Conservation (phyloP, 1,139 yeast genomes). For the Kodamaea sp. region DNA sequence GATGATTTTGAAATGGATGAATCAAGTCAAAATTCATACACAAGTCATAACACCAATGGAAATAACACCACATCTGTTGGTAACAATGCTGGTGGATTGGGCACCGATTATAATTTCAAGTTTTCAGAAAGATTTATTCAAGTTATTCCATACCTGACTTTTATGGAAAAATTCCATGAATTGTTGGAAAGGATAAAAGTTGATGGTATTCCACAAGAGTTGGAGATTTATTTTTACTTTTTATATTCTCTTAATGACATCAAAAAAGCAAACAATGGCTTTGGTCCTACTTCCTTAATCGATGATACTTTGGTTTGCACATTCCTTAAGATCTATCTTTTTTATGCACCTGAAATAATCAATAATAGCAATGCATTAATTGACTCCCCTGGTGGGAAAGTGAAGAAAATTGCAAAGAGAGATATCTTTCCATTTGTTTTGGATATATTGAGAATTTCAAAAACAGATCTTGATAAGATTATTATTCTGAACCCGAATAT, state of each 20-base stretch:
- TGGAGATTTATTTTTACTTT: constrained; percentile 37
- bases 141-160: constrained; percentile 45
- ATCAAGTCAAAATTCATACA: no score
- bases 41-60: not conserved
- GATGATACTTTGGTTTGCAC: constrained; percentile 72
- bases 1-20: constrained; percentile 5
- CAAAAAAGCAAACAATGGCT: constrained; percentile 73
- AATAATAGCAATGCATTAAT: constrained; percentile 6
- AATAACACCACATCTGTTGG: not conserved
- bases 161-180: constrained; percentile 36
- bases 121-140: constrained; percentile 55
- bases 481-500: constrained; percentile 30
- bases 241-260: constrained; percentile 58
- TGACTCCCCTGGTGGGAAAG: constrained; percentile 33
- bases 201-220: constrained; percentile 27
- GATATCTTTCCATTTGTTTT: constrained; percentile 42
- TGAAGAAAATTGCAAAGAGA: constrained; percentile 41
- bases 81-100: no score
- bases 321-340: constrained; percentile 49
- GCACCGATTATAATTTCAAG: constrained; percentile 46
- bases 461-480: constrained; percentile 30
- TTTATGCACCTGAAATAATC: constrained; percentile 12
- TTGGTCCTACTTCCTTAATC: constrained; percentile 72
- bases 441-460: constrained; percentile 30
- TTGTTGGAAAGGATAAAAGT: constrained; percentile 28